These are phyloP conservation scores for Penicillium vulpinum DNA, from an alignment of 2,329 filamentous ascomycete species.

Conservation along the genomic window DNA sequence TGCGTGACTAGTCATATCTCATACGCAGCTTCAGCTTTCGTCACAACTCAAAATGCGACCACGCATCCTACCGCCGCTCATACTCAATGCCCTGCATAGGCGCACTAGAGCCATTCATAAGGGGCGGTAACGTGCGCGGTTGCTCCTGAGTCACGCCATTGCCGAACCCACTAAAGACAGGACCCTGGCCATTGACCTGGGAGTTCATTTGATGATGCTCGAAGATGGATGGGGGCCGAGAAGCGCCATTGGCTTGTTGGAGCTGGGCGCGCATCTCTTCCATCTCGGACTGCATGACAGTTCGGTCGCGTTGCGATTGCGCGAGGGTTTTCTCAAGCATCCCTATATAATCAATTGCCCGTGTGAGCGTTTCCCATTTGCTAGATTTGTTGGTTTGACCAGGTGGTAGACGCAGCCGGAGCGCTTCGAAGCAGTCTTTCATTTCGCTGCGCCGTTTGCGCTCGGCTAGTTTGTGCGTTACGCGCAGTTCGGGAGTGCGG, in stretches of 20 bases:
- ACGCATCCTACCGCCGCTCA: conserved; percentile 47
- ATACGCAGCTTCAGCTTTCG: conserved; percentile 12
- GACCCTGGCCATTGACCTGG: conserved; percentile 37
- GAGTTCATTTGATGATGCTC: conserved; percentile 39
- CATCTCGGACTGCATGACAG: conserved; percentile 36
- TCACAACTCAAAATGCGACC: not conserved
- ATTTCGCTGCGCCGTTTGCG: conserved; percentile 54
- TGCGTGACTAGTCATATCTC: conserved; percentile 29
- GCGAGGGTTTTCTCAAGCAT: conserved; percentile 45
- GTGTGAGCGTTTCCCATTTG: conserved; percentile 53
- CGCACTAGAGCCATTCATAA: conserved; percentile 47
- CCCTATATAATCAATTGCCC: conserved; percentile 52
- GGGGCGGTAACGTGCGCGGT: conserved; percentile 48
- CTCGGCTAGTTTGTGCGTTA: conserved; percentile 53
- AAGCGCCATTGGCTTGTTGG: conserved; percentile 36
- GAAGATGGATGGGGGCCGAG: conserved; percentile 35
- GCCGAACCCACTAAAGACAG: conserved; percentile 32
- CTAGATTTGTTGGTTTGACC: conserved; percentile 53
- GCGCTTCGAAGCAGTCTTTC: conserved; percentile 53
- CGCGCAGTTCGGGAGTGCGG: conserved; percentile 50
- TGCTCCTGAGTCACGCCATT: conserved; percentile 42
- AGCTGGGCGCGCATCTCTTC: conserved; percentile 44
- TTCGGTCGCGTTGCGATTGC: conserved; percentile 41
- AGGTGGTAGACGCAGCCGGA: conserved; percentile 47
- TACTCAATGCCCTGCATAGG: conserved; percentile 55